phyloP scores from a whole-genome alignment of 2,329 filamentous ascomycete species.

The Monosporascus sp. region DNA sequence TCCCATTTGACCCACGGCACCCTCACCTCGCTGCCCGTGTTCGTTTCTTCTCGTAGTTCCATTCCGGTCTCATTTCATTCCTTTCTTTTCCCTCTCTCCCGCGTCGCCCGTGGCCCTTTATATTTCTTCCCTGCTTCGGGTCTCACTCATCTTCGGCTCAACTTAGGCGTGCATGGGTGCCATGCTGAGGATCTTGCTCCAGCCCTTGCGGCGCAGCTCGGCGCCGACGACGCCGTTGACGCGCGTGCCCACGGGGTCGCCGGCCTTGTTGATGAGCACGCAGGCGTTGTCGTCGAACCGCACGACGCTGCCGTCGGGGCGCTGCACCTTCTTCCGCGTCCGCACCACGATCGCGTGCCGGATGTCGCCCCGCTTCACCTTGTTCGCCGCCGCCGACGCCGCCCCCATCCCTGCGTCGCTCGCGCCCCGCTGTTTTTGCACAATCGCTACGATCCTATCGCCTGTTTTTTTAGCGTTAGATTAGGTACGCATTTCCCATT shows the following conservation, averaged over 20 bases:
- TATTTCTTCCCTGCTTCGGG: too few species aligned
- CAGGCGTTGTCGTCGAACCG: conserved; percentile 98
- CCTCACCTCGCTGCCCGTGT: too few species aligned
- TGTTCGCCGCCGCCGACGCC: conserved; percentile 70
- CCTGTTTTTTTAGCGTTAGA: conserved; percentile 45
- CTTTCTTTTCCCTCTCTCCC: too few species aligned
- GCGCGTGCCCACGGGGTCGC: conserved; percentile 89
- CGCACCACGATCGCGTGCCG: conserved; percentile 93
- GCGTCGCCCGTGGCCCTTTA: too few species aligned
- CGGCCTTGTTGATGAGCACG: conserved; percentile 93
- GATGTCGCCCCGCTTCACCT: conserved; percentile 94
- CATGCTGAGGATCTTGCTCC: conserved; percentile 97
- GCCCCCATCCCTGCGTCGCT: conserved; percentile 67
- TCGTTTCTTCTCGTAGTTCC: too few species aligned
- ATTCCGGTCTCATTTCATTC: too few species aligned
- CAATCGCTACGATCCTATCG: conserved; percentile 94
- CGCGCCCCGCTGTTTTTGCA: conserved; percentile 89
- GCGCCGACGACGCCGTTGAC: conserved; percentile 88
- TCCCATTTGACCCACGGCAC: too few species aligned
- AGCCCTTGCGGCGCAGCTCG: conserved; percentile 86
- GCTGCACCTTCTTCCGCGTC: conserved; percentile 79
- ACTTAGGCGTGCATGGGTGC: conserved; percentile 63
- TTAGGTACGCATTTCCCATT: too few species aligned
- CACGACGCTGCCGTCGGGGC: conserved; percentile 83
- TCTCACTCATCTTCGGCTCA: too few species aligned